Conservation (phyloP, 345 rosid species). For the Nasturtium officinale region DNA sequence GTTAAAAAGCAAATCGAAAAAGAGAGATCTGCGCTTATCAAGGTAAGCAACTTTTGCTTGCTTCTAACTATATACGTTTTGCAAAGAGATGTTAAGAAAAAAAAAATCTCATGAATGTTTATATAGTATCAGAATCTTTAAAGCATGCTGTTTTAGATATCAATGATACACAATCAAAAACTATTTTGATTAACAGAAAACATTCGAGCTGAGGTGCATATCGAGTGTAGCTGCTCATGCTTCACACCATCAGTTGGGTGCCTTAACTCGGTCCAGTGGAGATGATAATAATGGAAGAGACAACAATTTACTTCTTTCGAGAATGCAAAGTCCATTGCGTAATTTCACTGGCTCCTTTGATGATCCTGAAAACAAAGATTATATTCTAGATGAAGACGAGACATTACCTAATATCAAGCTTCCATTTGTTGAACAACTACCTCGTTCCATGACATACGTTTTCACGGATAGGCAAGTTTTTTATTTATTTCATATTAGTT, state of each 20-base stretch:
- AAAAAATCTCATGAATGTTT: background rate
- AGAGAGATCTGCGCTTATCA: conserved; percentile 55
- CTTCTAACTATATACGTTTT: background rate
- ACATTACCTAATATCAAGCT: background rate
- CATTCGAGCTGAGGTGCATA: conserved; percentile 4
- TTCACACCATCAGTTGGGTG: background rate
- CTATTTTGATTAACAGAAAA: conserved; percentile 19
- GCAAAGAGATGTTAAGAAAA: background rate
- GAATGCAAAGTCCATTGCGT: conserved; percentile 1
- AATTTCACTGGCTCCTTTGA: background rate
- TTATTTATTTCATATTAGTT: background rate
- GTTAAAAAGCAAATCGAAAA: conserved; percentile 66
- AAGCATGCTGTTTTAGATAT: background rate
- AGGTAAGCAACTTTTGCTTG: conserved; percentile 35
- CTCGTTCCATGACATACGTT: conserved; percentile 14
- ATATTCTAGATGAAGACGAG: background rate
- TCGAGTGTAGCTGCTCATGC: background rate
- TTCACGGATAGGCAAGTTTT: conserved; percentile 23
- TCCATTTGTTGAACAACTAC: conserved; percentile 29
- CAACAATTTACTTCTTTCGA: background rate
- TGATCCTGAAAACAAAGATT: background rate
- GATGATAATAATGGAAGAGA: background rate
- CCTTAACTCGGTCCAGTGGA: background rate
- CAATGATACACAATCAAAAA: background rate
- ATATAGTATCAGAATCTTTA: background rate